These are phyloP conservation scores for Vicia faba DNA, from an alignment of 306 rosid species.

Conservation along the genomic window DNA sequence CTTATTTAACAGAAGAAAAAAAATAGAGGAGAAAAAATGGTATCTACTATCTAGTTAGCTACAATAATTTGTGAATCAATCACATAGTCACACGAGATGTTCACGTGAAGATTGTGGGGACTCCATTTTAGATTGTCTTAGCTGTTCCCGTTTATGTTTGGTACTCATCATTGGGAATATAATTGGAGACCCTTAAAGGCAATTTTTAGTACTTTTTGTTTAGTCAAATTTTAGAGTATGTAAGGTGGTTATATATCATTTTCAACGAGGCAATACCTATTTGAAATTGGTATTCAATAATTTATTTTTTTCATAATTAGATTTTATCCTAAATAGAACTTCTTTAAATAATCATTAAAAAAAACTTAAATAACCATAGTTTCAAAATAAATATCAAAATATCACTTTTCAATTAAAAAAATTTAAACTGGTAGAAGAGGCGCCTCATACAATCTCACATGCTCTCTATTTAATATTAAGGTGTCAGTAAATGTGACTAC, in stretches of 20 bases:
- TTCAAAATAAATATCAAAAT: too few species aligned
- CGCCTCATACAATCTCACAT: too few species aligned
- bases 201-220: slow-evolving; percentile 36
- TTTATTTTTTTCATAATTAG: not conserved
- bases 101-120: slow-evolving; percentile 82
- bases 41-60: slow-evolving; percentile 6
- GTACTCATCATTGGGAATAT: slow-evolving; percentile 49
- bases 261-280: not conserved
- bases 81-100: slow-evolving; percentile 72
- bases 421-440: too few species aligned
- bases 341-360: too few species aligned
- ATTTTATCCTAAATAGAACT: not conserved
- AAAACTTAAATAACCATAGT: too few species aligned
- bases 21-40: slow-evolving; percentile 8
- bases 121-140: slow-evolving; percentile 31
- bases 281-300: slow-evolving; percentile 1
- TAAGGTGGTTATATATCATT: not conserved
- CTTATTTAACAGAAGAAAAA: slow-evolving; percentile 2
- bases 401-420: too few species aligned
- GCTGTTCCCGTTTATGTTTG: slow-evolving; percentile 29
- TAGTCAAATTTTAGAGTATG: slow-evolving; percentile 12
- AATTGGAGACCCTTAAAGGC: slow-evolving; percentile 38
- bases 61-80: slow-evolving; percentile 32
- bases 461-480: too few species aligned
- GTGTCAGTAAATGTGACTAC: too few species aligned